phyloP scores from a whole-genome alignment of 2,329 filamentous ascomycete genomes.

The Pseudonectria buxi region DNA sequence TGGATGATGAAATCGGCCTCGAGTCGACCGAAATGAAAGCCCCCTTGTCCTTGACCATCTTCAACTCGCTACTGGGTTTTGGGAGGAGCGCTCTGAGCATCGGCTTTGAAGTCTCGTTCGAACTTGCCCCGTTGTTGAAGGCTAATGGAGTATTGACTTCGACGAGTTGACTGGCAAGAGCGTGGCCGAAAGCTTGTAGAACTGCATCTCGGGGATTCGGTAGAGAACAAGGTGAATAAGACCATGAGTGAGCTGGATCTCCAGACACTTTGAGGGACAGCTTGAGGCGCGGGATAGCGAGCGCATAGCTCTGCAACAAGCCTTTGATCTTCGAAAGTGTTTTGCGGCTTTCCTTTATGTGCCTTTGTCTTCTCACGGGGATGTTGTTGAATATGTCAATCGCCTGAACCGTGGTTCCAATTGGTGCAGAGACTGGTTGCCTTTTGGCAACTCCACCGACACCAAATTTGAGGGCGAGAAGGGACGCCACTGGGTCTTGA shows the following conservation, averaged over 20 bases:
- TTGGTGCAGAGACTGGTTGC: conserved; percentile 42
- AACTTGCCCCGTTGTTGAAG: not conserved
- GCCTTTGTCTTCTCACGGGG: conserved; percentile 56
- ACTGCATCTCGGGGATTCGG: conserved; percentile 50
- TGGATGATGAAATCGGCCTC: conserved; percentile 51
- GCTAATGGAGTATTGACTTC: conserved; percentile 27
- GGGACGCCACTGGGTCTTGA: conserved; percentile 51
- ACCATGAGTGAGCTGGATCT: conserved; percentile 46
- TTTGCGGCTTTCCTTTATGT: conserved; percentile 51
- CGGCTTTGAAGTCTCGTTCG: conserved; percentile 1
- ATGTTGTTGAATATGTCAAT: conserved; percentile 51
- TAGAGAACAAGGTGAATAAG: conserved; percentile 51
- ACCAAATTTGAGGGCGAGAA: conserved; percentile 35
- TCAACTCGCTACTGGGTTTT: conserved; percentile 36
- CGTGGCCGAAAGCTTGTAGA: conserved; percentile 54
- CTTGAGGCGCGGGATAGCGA: conserved; percentile 57
- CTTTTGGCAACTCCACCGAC: conserved; percentile 24
- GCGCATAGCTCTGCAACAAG: conserved; percentile 56
- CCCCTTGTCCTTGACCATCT: conserved; percentile 38
- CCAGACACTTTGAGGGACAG: conserved; percentile 55
- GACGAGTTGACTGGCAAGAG: conserved; percentile 48
- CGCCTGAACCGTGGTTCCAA: conserved; percentile 63
- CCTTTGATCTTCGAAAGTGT: conserved; percentile 51
- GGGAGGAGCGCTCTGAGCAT: conserved; percentile 46
- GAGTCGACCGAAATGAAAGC: conserved; percentile 62